phyloP scores from a whole-genome alignment of 768 basidiomycete genomes.

The Leccinum variicolor region DNA sequence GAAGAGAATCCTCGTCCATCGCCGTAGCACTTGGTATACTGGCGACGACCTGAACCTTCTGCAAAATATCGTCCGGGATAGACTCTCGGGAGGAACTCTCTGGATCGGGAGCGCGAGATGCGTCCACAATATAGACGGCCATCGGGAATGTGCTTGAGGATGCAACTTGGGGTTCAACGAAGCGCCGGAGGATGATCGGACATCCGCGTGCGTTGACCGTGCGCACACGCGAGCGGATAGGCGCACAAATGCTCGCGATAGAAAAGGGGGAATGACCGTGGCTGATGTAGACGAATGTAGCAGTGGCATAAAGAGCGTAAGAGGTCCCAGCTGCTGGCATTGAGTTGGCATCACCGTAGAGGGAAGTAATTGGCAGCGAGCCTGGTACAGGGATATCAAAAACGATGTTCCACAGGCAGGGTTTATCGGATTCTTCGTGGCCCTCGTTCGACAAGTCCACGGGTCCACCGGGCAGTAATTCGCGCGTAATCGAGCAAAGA shows the following conservation, averaged over 20 bases:
- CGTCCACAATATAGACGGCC: constrained; percentile 44
- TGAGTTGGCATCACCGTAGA: constrained; percentile 38
- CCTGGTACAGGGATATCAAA: constrained; percentile 87
- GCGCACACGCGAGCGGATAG: constrained; percentile 47
- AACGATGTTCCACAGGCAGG: constrained; percentile 67
- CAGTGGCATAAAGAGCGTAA: constrained; percentile 67
- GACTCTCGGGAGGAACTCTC: constrained; percentile 11
- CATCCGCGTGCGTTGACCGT: constrained; percentile 38
- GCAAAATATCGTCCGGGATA: constrained; percentile 53
- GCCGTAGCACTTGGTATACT: constrained; percentile 57
- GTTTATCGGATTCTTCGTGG: constrained; percentile 50
- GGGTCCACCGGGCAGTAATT: constrained; percentile 47
- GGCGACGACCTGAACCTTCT: constrained; percentile 61
- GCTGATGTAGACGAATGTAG: constrained; percentile 50
- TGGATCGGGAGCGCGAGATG: constrained; percentile 24
- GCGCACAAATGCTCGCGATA: constrained; percentile 52
- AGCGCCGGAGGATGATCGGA: constrained; percentile 51
- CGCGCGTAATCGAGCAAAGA: constrained; percentile 62
- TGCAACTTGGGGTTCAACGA: constrained; percentile 41
- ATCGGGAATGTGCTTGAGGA: constrained; percentile 30
- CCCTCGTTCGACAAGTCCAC: constrained; percentile 65
- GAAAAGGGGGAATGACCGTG: constrained; percentile 43
- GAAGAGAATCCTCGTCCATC: constrained; percentile 44
- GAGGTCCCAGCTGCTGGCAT: constrained; percentile 52
- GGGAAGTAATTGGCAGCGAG: constrained; percentile 73